Conservation (phyloP, 495 filamentous ascomycete genomes). For the Talaromyces adpressus region DNA sequence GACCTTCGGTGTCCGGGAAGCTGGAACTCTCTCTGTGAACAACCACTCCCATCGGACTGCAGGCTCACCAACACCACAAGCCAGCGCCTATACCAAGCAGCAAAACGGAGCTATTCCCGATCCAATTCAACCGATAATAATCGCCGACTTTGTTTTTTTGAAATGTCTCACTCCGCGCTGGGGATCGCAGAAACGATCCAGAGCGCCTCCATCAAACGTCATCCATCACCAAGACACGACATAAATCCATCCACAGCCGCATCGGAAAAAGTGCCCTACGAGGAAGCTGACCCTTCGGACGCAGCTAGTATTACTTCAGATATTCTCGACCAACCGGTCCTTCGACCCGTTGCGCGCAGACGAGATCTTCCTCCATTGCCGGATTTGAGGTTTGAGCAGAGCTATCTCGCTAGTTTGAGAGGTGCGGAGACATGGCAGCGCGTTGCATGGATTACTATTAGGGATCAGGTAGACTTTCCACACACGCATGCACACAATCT, state of each 20-base stretch:
- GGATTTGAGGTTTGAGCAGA: slow-evolving; percentile 94
- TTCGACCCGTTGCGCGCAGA: slow-evolving; percentile 46
- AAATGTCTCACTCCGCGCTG: slow-evolving; percentile 40
- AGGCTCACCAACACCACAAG: background rate
- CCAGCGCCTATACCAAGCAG: background rate
- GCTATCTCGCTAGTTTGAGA: slow-evolving; percentile 80
- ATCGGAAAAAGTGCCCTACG: slow-evolving; percentile 42
- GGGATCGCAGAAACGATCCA: slow-evolving; percentile 73
- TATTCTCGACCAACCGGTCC: slow-evolving; percentile 40
- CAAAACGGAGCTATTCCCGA: background rate
- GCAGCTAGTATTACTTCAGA: slow-evolving; percentile 37
- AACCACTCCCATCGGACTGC: background rate
- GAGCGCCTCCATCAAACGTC: slow-evolving; percentile 62
- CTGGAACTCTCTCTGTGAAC: background rate
- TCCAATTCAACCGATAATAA: background rate
- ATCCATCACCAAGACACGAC: slow-evolving; percentile 67
- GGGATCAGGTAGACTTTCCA: slow-evolving; percentile 66
- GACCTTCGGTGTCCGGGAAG: slow-evolving; percentile 9
- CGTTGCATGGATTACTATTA: slow-evolving; percentile 73
- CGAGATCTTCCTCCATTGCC: slow-evolving; percentile 73
- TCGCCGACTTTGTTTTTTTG: background rate
- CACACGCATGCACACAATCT: background rate
- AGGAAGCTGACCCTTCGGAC: slow-evolving; percentile 39
- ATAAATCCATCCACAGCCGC: slow-evolving; percentile 72
- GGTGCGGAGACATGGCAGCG: slow-evolving; percentile 68